Conservation (phyloP, 75 land plant species). For the Cryptomeria japonica region DNA sequence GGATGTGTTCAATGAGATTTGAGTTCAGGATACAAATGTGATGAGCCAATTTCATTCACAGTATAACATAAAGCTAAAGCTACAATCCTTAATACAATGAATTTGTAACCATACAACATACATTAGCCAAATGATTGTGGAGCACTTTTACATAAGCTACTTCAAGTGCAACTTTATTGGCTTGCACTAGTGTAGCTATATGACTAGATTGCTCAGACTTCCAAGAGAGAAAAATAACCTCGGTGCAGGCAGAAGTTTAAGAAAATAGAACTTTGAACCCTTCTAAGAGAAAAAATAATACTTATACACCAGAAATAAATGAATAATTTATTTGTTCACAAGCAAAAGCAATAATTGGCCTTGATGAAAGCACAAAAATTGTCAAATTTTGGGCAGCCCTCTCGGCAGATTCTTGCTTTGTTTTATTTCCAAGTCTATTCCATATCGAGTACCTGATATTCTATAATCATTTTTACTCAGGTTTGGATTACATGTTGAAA, state of each 20-base stretch:
- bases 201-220: background rate
- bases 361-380: slow-evolving; percentile 57
- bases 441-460: background rate
- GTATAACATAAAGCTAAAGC: no score
- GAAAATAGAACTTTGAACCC: background rate
- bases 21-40: no score
- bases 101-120: no score
- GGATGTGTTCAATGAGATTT: no score
- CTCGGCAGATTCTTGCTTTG: slow-evolving; percentile 5
- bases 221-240: background rate
- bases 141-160: no score
- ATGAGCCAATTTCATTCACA: no score
- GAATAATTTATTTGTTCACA: slow-evolving; percentile 23
- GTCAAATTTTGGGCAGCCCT: slow-evolving; percentile 22
- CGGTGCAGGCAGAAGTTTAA: background rate
- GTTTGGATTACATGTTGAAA: slow-evolving; percentile 8
- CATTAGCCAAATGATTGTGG: no score
- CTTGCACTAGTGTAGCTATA: no score
- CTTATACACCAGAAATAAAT: background rate
- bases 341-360: slow-evolving; percentile 66
- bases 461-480: background rate
- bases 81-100: no score
- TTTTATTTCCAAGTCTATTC: background rate
- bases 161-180: no score
- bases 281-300: background rate